These are phyloP conservation scores for Tausonia pullulans DNA, from an alignment of 1,284 basidiomycete species.

Conservation along the genomic window DNA sequence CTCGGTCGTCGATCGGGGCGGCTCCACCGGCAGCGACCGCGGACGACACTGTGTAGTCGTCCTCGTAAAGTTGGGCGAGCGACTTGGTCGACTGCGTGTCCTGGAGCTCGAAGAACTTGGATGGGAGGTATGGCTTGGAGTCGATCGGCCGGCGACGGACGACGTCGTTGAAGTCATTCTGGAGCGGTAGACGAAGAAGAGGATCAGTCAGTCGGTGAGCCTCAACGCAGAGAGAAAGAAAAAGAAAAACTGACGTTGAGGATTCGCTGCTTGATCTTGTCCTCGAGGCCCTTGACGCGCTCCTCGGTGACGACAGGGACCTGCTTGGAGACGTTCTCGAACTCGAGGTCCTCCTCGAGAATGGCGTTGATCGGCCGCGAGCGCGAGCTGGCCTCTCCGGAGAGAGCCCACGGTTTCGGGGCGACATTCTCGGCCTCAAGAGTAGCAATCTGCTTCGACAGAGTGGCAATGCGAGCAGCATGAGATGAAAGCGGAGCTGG, in stretches of 20 bases:
- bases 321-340: conserved; percentile 75
- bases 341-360: conserved; percentile 89
- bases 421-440: conserved; percentile 45
- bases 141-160: conserved; percentile 65
- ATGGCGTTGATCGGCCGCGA: conserved; percentile 82
- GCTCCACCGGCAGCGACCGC: conserved; percentile 40
- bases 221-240: neutral
- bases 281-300: conserved; percentile 69
- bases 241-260: conserved; percentile 46
- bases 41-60: conserved; percentile 66
- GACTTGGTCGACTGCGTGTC: conserved; percentile 79
- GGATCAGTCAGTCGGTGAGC: neutral
- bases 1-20: conserved; percentile 55
- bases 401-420: conserved; percentile 75
- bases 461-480: conserved; percentile 40
- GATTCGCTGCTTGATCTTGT: conserved; percentile 82
- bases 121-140: conserved; percentile 81
- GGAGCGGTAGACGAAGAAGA: neutral
- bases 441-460: conserved; percentile 42
- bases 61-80: conserved; percentile 92
- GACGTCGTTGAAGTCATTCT: conserved; percentile 78
- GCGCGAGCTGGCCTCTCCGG: conserved; percentile 77
- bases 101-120: conserved; percentile 76
- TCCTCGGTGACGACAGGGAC: conserved; percentile 88
- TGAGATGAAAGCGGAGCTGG: conserved; percentile 37